A percentile compares a stretch with the other conserved stretches of the same genome.
phyloP scores from a whole-genome alignment of 192 early-diverging fungal genomes.

The Gorgonomyces haynaldii region DNA sequence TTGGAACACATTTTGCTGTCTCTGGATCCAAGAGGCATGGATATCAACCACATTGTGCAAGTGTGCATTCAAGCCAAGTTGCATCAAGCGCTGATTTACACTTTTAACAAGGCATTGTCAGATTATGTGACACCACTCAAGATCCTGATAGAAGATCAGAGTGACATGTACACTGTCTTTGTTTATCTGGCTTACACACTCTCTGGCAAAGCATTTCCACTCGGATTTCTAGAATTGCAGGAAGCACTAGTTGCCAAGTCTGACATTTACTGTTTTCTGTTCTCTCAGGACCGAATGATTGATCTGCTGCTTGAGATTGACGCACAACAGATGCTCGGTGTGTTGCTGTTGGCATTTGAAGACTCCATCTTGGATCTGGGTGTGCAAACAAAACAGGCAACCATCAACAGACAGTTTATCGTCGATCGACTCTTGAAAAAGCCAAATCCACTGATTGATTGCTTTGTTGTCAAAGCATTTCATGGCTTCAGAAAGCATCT shows the following conservation, averaged over 20 bases:
- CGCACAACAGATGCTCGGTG: constrained; percentile 25
- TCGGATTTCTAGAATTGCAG: constrained; percentile 25
- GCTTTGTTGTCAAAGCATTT: constrained; percentile 20
- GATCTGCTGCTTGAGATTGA: constrained; percentile 26
- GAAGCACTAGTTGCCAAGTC: constrained; percentile 6
- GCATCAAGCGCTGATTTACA: constrained; percentile 26
- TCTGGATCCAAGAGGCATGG: constrained; percentile 27
- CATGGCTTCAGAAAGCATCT: constrained; percentile 8
- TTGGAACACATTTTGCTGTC: constrained; percentile 38
- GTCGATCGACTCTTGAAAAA: constrained; percentile 23
- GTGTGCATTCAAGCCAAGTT: constrained; percentile 21
- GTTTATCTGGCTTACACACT: constrained; percentile 38
- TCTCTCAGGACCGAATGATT: constrained; percentile 18
- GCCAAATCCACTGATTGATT: neutral
- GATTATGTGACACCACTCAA: constrained; percentile 35
- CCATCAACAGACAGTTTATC: constrained; percentile 29
- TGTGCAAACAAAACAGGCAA: constrained; percentile 23
- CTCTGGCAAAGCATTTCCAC: constrained; percentile 38
- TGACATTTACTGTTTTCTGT: neutral
- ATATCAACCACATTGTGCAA: constrained; percentile 24
- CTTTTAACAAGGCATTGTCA: constrained; percentile 24
- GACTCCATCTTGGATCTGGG: constrained; percentile 21
- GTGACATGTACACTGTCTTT: constrained; percentile 26
- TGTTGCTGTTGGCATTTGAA: constrained; percentile 17
- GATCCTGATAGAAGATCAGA: constrained; percentile 22